Evolutionary conservation across 768 basidiomycete species (phyloP).

Genomic region (Epithele typhae): DNA sequence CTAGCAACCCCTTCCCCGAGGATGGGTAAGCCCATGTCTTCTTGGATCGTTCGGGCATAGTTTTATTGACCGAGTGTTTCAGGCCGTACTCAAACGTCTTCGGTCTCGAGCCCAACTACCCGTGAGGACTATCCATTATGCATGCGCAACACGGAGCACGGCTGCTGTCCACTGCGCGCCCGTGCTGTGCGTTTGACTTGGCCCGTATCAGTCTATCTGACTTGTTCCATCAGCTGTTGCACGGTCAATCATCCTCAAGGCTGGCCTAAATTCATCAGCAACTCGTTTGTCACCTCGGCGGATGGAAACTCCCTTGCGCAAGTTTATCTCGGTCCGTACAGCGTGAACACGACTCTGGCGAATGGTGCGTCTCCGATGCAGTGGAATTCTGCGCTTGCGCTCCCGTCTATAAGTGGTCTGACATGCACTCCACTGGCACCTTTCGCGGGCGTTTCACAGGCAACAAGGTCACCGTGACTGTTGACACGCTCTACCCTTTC

Average conservation of each 20-base stretch:
- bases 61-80: neutral
- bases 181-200: no score
- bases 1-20: constrained; percentile 48
- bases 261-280: constrained; percentile 51
- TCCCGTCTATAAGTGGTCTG: no score
- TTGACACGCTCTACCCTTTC: constrained; percentile 50
- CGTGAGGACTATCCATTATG: constrained; percentile 34
- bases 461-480: constrained; percentile 39
- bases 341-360: constrained; percentile 35
- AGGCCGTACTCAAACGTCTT: constrained; percentile 48
- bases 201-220: no score
- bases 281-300: constrained; percentile 46
- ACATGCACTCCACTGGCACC: no score
- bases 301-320: constrained; percentile 44
- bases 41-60: neutral
- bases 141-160: no score
- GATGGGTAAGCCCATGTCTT: constrained; percentile 35
- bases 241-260: constrained; percentile 53
- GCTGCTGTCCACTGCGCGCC: no score
- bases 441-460: constrained; percentile 19
- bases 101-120: constrained; percentile 47
- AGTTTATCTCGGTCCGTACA: constrained; percentile 46
- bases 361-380: constrained; percentile 28
- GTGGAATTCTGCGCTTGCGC: no score
- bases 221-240: constrained; percentile 41